Evolutionary conservation across 768 basidiomycete genomes (phyloP), one percentile per base, ranked within the genome.

Genomic region (Tephrocybe sp.): DNA sequence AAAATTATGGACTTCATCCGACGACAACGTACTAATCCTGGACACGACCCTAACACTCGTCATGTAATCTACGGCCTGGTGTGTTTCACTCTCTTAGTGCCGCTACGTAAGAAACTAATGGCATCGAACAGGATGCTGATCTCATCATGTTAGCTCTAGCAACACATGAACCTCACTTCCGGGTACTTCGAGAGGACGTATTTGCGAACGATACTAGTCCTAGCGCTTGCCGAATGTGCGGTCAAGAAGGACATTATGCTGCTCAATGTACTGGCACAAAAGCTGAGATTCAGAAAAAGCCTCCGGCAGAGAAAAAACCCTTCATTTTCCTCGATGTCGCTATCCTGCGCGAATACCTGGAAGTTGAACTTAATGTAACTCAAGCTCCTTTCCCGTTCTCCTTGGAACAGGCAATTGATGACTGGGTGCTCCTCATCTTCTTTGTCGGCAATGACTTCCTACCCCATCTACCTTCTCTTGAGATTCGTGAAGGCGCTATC

Each of bases 401-500:
- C 61, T 77, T 98, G 68, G 97, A 99, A 70, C 86, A 88, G 69
- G 94, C 97, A 30, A 90, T 99, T 69, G 97, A 99, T 80, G 97
- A 99, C 69, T 99, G 97, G 97, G 92, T 99, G 60, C 84, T 99
- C 64, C 83, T 99, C 63, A 98, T 98, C 60, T 99, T 99, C 84
- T 98, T 99, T 71, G 97, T 99, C 67, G 97, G 97, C 60, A 99
- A 99, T 75, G 93, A 98, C 76, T 95, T 99, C 80, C 79, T 99
- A 60, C 97, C 97, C 18, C 97, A 99, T 74, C 79, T 99, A 50
- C 97, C 97, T 21, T 92, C 89, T 51, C 83, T 99, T 78, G 97
- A 99, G 77, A 99, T 99, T 66, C 84, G 97, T 61, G 96, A 99
- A 76, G 97, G 97, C 54, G 97, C 96, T 25, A 98, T 99, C 75